Evolutionary conservation across 306 rosid genomes (phyloP), one percentile per base, ranked within the genome.

Genomic region (Sophora flavescens): DNA sequence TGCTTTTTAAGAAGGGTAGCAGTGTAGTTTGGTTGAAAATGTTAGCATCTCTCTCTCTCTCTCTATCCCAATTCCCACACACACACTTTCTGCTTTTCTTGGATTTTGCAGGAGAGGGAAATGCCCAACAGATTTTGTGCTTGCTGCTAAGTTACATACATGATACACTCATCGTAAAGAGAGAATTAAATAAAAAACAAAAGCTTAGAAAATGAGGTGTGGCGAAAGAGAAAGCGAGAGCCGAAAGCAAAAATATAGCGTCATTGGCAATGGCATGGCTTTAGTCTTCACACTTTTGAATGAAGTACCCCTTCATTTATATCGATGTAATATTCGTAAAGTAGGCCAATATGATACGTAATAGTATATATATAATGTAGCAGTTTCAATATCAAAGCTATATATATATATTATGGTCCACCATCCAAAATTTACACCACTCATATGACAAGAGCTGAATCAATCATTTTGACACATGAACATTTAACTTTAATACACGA

Each of bases 201-300:
- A 82, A 82, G 65, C 44, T 12, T 42, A 56, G 74, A 52, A 72
- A 76, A 73, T 35, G 81, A 76, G 61, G 9, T 67, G 66, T 47
- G 73, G 77, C 2, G 66, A 82, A 72, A 82, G 84, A 81, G 84
- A 82, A 77, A 74, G 80, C n/a, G 72, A 54, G 75, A 77, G 86
- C 87, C 83, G 89, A 87, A 89, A 88, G 88, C 88, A 67, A 80
- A 63, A 67, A 69, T 47, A 76, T 71, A 61, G 82, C 77, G 82
- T 72, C 76, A 81, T 74, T 76, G 45, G 77, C 76, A 81, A 69
- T 76, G 45, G 77, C 35, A 74, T 63, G 36, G 17, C 84, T 73
- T 54, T 68, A 63, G 81, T 84, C 73, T 73, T 81, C 63, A 50
- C 78, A 78, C 80, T 82, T 85, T 87, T 70, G 71, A 84, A 62